phyloP scores from a whole-genome alignment of 2,329 filamentous ascomycete species.

The Ceratocystis eucalypticola region DNA sequence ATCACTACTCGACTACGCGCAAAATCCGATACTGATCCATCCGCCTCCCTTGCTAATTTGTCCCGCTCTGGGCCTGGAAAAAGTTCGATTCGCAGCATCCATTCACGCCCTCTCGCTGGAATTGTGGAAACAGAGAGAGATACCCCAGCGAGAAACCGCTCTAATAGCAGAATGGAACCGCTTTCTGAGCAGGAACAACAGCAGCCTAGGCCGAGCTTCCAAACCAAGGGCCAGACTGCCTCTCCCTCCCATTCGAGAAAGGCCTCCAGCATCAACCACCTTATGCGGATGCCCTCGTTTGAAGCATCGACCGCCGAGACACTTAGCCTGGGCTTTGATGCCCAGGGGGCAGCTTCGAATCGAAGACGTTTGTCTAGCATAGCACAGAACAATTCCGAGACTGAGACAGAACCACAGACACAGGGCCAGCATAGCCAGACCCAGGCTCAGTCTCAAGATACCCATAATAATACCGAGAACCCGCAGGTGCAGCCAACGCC shows the following conservation, averaged over 20 bases:
- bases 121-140: constrained; percentile 44
- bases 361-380: constrained; percentile 2
- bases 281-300: constrained; percentile 10
- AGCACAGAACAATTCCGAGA: background rate
- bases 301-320: constrained; percentile 14
- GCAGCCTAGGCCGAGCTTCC: background rate
- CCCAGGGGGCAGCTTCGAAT: constrained; percentile 5
- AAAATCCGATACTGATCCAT: constrained; percentile 31
- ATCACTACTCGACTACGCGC: constrained; percentile 39
- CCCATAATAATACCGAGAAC: background rate
- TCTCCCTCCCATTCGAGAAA: background rate
- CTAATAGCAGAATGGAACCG: constrained; percentile 14
- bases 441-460: background rate
- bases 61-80: constrained; percentile 43
- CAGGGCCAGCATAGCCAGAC: background rate
- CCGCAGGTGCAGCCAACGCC: background rate
- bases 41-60: constrained; percentile 25
- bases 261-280: constrained; percentile 1
- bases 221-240: background rate
- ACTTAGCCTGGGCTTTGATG: constrained; percentile 11
- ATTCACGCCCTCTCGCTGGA: constrained; percentile 40
- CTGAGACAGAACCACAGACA: background rate
- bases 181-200: constrained; percentile 14
- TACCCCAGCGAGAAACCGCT: background rate
- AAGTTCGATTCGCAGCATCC: constrained; percentile 37